phyloP scores from a whole-genome alignment of 169 alveolate species.

The Eimeria mitis region DNA sequence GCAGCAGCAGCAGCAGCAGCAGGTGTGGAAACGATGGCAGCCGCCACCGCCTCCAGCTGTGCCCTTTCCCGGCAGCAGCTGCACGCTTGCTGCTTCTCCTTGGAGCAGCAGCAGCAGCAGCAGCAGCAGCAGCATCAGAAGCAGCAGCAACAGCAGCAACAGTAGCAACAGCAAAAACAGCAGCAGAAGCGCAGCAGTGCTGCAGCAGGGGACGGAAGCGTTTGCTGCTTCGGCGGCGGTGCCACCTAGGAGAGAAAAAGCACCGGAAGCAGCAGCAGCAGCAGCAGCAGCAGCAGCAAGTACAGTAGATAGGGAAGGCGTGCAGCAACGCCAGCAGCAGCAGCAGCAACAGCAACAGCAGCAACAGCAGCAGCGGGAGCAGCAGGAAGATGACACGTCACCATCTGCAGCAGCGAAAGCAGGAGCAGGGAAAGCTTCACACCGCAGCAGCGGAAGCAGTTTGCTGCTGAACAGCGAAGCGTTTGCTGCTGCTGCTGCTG shows the following conservation, averaged over 20 bases:
- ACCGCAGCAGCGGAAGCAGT: too few species aligned
- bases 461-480: too few species aligned
- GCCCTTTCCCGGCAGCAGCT: conserved; percentile 2
- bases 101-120: conserved; percentile 39
- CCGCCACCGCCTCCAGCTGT: conserved; percentile 18
- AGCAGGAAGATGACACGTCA: too few species aligned
- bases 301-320: too few species aligned
- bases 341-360: background rate
- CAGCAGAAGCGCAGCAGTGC: background rate
- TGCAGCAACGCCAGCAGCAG: background rate
- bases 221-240: background rate
- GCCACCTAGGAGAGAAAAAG: background rate
- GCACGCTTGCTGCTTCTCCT: background rate
- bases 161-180: too few species aligned
- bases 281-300: conserved; percentile 2
- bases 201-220: background rate
- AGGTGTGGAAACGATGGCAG: background rate
- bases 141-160: background rate
- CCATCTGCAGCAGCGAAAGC: too few species aligned
- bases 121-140: background rate
- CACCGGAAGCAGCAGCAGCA: background rate
- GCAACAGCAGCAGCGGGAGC: too few species aligned
- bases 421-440: too few species aligned
- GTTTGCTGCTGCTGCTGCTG: too few species aligned
- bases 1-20: conserved; percentile 39